phyloP scores from a whole-genome alignment of 2,329 filamentous ascomycete genomes.

The Arthrobotrys musiformis region DNA sequence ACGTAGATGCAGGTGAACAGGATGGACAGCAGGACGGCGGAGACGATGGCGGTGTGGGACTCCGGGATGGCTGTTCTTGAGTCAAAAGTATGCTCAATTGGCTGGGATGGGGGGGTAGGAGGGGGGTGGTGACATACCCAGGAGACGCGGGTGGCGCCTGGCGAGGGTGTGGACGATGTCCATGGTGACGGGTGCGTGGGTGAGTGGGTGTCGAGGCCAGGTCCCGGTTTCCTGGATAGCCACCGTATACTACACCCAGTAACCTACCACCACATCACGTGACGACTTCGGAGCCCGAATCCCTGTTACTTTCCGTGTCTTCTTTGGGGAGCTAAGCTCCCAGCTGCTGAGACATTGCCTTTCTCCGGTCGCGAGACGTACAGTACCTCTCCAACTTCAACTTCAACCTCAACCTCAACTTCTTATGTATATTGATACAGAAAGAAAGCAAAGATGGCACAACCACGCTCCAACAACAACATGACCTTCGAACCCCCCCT shows the following conservation, averaged over 20 bases:
- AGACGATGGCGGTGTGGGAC: constrained; percentile 36
- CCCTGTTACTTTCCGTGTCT: too few species aligned
- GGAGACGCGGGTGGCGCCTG: constrained; percentile 1
- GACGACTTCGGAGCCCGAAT: not conserved
- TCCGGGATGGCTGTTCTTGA: constrained; percentile 10
- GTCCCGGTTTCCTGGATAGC: not conserved
- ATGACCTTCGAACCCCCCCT: constrained; percentile 78
- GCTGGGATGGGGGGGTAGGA: not conserved
- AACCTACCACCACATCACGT: not conserved
- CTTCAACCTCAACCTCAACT: too few species aligned
- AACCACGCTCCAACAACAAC: constrained; percentile 61
- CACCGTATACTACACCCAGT: not conserved
- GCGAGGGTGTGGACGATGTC: constrained; percentile 1
- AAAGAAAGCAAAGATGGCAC: not conserved
- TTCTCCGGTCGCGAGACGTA: too few species aligned
- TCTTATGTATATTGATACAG: too few species aligned
- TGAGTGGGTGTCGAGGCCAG: not conserved
- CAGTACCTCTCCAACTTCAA: not conserved
- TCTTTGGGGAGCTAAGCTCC: not conserved
- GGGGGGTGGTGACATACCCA: not conserved
- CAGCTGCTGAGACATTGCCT: not conserved
- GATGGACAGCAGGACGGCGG: constrained; percentile 62
- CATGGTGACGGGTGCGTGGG: constrained; percentile 8
- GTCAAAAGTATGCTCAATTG: too few species aligned
- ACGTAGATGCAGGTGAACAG: constrained; percentile 91